Conservation (phyloP, 2,329 filamentous ascomycete genomes). For the Trichoderma hamatum region DNA sequence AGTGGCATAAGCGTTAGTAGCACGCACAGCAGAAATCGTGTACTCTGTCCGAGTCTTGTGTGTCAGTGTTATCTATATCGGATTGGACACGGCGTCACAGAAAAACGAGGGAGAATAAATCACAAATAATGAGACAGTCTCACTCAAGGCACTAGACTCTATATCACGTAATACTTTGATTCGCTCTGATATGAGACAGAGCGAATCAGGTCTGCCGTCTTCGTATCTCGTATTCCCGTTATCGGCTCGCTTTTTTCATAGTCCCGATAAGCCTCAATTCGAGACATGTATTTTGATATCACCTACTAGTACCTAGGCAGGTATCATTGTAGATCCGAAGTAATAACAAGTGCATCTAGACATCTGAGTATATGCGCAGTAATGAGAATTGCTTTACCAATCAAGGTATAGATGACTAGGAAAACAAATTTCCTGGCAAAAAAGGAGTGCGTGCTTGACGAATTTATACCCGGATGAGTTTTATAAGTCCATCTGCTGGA, state of each 20-base stretch:
- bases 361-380: no score
- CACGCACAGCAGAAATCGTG: not conserved
- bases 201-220: conserved; percentile 10
- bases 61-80: conserved; percentile 12
- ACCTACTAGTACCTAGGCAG: no score
- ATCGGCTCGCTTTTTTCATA: not conserved
- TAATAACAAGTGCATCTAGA: no score
- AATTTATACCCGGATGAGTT: not conserved
- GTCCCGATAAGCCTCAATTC: conserved; percentile 5
- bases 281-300: not conserved
- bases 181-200: not conserved
- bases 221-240: not conserved
- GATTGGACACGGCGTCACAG: conserved; percentile 1
- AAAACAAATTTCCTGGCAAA: not conserved
- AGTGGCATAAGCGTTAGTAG: not conserved
- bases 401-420: not conserved
- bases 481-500: not conserved
- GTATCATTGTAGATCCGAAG: no score
- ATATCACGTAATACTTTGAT: not conserved
- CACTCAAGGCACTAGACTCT: no score
- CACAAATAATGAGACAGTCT: not conserved
- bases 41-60: not conserved
- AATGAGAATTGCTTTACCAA: no score
- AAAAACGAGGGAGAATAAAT: not conserved
- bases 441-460: not conserved